Evolutionary conservation across 2,329 filamentous ascomycete species (phyloP).

Genomic region (Albophoma yamanashiensis): DNA sequence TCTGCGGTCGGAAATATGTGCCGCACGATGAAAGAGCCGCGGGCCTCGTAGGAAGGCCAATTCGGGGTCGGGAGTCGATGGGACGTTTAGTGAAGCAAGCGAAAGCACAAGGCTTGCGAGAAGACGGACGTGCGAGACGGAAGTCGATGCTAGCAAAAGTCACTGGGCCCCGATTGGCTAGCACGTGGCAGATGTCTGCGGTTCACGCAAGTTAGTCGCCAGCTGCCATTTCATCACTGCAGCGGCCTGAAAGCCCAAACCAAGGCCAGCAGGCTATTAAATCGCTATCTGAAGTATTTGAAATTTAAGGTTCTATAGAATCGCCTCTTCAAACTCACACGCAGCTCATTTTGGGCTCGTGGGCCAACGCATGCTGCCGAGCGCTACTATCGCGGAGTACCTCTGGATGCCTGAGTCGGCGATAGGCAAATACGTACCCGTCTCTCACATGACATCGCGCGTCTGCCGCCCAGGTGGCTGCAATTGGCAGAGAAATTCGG

Average conservation of each 20-base stretch:
- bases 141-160: constrained; percentile 7
- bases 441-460: constrained; percentile 3
- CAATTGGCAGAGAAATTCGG: neutral
- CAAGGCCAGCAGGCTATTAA: neutral
- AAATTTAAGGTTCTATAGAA: too few species aligned
- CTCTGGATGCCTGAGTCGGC: neutral
- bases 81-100: neutral
- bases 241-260: neutral
- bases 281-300: neutral
- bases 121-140: constrained; percentile 7
- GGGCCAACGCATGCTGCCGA: neutral
- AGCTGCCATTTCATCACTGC: neutral
- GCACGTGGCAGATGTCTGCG: constrained; percentile 2
- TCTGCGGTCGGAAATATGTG: neutral
- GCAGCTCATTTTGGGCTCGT: neutral
- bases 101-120: constrained; percentile 1
- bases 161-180: constrained; percentile 7
- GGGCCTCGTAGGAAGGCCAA: constrained; percentile 3
- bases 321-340: neutral
- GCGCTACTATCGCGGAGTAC: neutral
- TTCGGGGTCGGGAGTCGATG: neutral
- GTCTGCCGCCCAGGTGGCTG: neutral
- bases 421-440: neutral
- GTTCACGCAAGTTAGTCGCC: constrained; percentile 2
- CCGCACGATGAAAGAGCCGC: neutral